A percentile compares a stretch with the other conserved stretches of the same genome.
phyloP scores from a whole-genome alignment of 768 basidiomycete genomes.

The Agaricus sinodeliciosus region DNA sequence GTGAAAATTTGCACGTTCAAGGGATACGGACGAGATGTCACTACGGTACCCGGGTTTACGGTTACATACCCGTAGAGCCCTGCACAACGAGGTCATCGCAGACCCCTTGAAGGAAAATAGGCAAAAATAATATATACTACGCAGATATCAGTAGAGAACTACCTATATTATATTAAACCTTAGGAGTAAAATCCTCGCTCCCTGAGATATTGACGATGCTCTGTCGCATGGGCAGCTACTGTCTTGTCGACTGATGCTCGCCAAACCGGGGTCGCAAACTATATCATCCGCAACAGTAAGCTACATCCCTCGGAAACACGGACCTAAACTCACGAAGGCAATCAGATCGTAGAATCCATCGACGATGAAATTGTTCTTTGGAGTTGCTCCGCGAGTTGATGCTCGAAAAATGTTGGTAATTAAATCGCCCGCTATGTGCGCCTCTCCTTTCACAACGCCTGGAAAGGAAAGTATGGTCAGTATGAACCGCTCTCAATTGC shows the following conservation, averaged over 20 bases:
- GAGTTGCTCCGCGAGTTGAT: slow-evolving; percentile 57
- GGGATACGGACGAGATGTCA: slow-evolving; percentile 6
- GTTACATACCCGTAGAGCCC: not conserved
- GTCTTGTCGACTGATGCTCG: slow-evolving; percentile 41
- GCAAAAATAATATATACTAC: too few species aligned
- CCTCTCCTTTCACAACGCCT: slow-evolving; percentile 67
- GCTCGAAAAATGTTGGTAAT: slow-evolving; percentile 63
- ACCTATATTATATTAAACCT: not conserved
- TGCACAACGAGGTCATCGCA: not conserved
- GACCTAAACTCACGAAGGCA: slow-evolving; percentile 34
- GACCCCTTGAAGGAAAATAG: too few species aligned
- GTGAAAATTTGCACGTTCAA: slow-evolving; percentile 2
- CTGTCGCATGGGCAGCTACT: slow-evolving; percentile 35
- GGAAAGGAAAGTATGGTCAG: not conserved
- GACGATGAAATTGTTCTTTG: slow-evolving; percentile 50
- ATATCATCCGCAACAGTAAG: slow-evolving; percentile 9
- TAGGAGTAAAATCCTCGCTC: slow-evolving; percentile 36
- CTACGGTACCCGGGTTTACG: slow-evolving; percentile 1
- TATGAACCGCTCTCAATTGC: not conserved
- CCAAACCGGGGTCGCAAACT: slow-evolving; percentile 52
- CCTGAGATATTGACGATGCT: slow-evolving; percentile 40
- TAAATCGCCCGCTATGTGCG: slow-evolving; percentile 71
- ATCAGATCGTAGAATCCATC: slow-evolving; percentile 45
- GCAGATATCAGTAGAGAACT: not conserved
- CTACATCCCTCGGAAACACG: not conserved